phyloP scores from a whole-genome alignment of 2,329 filamentous ascomycete genomes.

The Arthrobotrys megalospora region DNA sequence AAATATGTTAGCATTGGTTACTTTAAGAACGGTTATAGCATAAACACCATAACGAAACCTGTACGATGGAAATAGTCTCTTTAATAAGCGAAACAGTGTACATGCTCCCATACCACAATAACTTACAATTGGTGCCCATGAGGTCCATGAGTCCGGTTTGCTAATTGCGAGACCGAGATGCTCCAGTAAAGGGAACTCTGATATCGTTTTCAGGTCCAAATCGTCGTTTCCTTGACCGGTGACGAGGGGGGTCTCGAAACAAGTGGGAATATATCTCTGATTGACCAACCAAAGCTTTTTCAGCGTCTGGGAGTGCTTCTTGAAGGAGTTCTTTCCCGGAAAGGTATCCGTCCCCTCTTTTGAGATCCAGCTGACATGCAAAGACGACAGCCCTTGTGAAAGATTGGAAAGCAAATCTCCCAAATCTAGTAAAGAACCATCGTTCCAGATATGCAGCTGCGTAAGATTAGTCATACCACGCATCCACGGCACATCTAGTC shows the following conservation, averaged over 20 bases:
- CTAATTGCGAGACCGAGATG: neutral
- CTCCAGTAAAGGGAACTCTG: constrained; percentile 2
- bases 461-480: neutral
- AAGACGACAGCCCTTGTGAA: neutral
- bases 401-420: neutral
- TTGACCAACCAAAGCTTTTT: constrained; percentile 1
- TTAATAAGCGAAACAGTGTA: too few species aligned
- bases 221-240: neutral
- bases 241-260: neutral
- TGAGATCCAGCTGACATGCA: neutral
- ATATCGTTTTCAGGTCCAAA: constrained; percentile 6
- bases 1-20: neutral
- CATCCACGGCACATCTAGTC: neutral
- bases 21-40: too few species aligned
- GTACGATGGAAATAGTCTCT: too few species aligned
- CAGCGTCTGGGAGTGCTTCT: neutral
- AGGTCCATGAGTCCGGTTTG: neutral
- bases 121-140: constrained; percentile 3
- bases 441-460: neutral
- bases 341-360: too few species aligned
- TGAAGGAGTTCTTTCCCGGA: neutral
- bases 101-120: neutral
- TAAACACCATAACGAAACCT: too few species aligned
- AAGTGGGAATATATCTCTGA: accelerated
- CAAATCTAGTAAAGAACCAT: neutral